Percentiles rank a stretch among this genome's conserved stretches.
Conservation (phyloP, 495 filamentous ascomycete species). For the Parathielavia hyrcaniae region DNA sequence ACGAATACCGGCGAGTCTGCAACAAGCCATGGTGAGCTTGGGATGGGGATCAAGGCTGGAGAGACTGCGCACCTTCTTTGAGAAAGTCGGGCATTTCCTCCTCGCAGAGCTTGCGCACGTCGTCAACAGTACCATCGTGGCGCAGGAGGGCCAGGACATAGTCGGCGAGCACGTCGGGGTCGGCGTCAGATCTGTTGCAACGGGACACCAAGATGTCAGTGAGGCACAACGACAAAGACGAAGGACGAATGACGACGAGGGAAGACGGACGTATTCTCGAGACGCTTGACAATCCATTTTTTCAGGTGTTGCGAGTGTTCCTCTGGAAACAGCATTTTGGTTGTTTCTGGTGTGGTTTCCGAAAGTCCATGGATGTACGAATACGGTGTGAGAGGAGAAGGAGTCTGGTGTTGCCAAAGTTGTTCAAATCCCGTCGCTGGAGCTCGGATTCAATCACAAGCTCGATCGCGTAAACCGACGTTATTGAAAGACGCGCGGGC, state of each 20-base stretch:
- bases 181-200: constrained; percentile 72
- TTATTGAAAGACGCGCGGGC: too few relatives aligned
- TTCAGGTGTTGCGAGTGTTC: constrained; percentile 68
- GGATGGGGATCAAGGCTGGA: not conserved
- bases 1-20: constrained; percentile 71
- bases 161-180: constrained; percentile 90
- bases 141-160: constrained; percentile 88
- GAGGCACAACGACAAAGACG: not conserved
- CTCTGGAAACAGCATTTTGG: constrained; percentile 70
- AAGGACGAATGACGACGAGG: not conserved
- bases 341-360: not conserved
- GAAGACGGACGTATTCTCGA: constrained; percentile 76
- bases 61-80: constrained; percentile 57
- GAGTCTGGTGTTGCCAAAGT: not conserved
- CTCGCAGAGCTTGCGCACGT: constrained; percentile 66
- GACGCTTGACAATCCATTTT: constrained; percentile 80
- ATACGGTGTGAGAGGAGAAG: not conserved
- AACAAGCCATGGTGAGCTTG: not conserved
- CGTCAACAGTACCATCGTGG: constrained; percentile 67
- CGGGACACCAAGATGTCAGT: constrained; percentile 6
- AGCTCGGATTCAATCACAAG: too few relatives aligned
- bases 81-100: constrained; percentile 83
- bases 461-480: too few relatives aligned
- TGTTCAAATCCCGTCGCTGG: not conserved
- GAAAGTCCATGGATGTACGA: constrained; percentile 1